Evolutionary conservation across 495 filamentous ascomycete species (phyloP).

Genomic region (Trichoderma virens): DNA sequence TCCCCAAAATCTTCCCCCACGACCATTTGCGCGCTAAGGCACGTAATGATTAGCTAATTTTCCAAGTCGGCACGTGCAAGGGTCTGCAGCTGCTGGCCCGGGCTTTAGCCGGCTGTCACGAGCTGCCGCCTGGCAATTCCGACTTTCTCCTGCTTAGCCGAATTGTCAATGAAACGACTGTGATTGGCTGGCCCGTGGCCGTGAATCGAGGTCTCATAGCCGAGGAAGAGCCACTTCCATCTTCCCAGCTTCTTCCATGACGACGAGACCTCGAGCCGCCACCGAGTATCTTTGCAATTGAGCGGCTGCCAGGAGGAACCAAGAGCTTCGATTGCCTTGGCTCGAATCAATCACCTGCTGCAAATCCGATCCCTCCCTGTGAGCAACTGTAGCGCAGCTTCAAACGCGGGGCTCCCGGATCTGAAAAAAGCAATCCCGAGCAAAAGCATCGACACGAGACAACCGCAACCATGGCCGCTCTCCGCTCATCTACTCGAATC

Average conservation of each 20-base stretch:
- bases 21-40: neutral
- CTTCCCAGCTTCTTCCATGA: neutral
- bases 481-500: slow-evolving; percentile 61
- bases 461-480: slow-evolving; percentile 58
- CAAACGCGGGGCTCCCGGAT: neutral
- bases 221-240: slow-evolving; percentile 6
- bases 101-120: neutral
- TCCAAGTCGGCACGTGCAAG: too few relatives aligned
- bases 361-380: neutral
- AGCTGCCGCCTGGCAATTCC: neutral
- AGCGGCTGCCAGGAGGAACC: neutral
- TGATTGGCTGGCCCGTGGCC: neutral
- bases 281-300: neutral
- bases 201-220: neutral
- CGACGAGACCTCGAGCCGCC: neutral
- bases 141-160: slow-evolving; percentile 6
- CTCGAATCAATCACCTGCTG: neutral
- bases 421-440: neutral
- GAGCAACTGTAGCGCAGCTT: neutral
- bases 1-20: neutral
- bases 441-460: neutral
- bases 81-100: neutral
- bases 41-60: neutral
- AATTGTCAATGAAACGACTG: neutral
- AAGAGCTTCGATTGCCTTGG: neutral